Evolutionary conservation across 768 basidiomycete species (phyloP).

Genomic region (Austroboletus eburneus): DNA sequence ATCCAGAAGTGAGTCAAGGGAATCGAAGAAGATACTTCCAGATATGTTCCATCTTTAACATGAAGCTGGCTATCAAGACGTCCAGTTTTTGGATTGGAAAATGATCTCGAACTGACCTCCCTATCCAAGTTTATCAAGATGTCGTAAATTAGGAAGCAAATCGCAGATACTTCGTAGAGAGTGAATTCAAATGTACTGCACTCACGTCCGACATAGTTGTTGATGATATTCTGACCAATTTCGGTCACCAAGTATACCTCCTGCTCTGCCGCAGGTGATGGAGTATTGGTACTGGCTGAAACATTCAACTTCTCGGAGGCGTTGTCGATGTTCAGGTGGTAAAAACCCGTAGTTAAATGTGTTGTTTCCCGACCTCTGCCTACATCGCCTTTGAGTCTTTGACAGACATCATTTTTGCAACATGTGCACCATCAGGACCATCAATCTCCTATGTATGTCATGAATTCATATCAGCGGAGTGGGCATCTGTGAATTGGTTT

Average conservation of each 20-base stretch:
- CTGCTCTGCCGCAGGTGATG: neutral
- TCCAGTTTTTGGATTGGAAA: neutral
- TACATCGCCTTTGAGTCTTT: neutral
- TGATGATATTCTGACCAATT: slow-evolving; percentile 1
- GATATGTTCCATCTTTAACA: neutral
- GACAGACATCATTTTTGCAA: neutral
- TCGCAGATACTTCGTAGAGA: neutral
- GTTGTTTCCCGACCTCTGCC: neutral
- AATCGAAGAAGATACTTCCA: slow-evolving; percentile 1
- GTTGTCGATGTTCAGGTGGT: neutral
- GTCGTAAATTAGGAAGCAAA: neutral
- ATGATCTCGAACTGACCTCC: slow-evolving; percentile 2
- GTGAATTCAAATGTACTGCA: neutral
- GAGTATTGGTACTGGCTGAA: neutral
- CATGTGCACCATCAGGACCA: neutral
- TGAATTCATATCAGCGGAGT: too few species aligned
- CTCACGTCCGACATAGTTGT: neutral
- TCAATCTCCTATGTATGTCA: neutral
- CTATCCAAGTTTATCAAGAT: slow-evolving; percentile 5
- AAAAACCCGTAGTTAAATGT: neutral
- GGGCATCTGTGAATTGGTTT: too few species aligned
- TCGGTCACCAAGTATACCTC: neutral
- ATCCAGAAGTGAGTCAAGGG: neutral
- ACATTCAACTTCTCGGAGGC: neutral
- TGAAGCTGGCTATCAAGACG: neutral